Evolutionary conservation across 1,284 basidiomycete species (phyloP).

Genomic region (Cerrena zonata): DNA sequence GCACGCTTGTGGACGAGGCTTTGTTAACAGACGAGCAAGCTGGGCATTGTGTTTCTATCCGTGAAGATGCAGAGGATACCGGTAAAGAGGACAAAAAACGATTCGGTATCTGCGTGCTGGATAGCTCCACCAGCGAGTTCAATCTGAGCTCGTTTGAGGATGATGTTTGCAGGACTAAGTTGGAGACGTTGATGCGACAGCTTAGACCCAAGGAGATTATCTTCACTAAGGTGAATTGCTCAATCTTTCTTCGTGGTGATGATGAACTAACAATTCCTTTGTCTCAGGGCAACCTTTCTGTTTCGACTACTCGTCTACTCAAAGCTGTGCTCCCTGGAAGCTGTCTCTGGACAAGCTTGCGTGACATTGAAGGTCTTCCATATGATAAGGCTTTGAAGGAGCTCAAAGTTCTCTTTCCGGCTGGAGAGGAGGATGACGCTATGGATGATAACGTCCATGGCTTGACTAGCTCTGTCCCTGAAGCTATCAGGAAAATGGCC

Average conservation of each 20-base stretch:
- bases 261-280: background rate
- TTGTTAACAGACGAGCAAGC: conserved; percentile 91
- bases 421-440: conserved; percentile 39
- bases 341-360: conserved; percentile 84
- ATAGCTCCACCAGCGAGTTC: conserved; percentile 95
- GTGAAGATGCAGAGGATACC: conserved; percentile 48
- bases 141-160: conserved; percentile 87
- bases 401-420: conserved; percentile 65
- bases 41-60: conserved; percentile 90
- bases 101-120: conserved; percentile 92
- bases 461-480: conserved; percentile 57
- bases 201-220: conserved; percentile 89
- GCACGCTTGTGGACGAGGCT: conserved; percentile 89
- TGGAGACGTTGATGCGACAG: conserved; percentile 93
- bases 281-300: conserved; percentile 73
- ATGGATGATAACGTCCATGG: conserved; percentile 36
- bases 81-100: conserved; percentile 43
- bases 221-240: conserved; percentile 72
- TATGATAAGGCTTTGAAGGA: conserved; percentile 70
- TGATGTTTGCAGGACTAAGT: conserved; percentile 84
- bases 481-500: conserved; percentile 69
- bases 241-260: conserved; percentile 3
- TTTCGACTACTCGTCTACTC: conserved; percentile 74
- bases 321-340: conserved; percentile 72
- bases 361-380: conserved; percentile 75